Conservation (phyloP, 2,329 filamentous ascomycete species). For the Pochonia chlamydosporia region DNA sequence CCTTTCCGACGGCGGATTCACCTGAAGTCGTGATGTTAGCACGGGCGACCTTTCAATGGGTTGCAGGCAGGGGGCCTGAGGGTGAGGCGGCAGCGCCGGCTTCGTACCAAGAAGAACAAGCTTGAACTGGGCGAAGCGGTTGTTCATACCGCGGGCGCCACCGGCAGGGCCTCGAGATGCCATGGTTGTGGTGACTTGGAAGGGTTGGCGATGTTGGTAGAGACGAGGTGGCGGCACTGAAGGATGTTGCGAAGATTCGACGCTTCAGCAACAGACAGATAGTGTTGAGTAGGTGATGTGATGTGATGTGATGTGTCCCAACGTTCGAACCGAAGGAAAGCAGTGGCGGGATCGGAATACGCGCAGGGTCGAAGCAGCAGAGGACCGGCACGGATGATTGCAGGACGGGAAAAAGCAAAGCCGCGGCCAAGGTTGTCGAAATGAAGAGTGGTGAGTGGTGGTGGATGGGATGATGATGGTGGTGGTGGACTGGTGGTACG, state of each 20-base stretch:
- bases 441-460: neutral
- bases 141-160: conserved; percentile 59
- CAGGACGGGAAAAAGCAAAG: neutral
- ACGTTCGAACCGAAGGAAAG: neutral
- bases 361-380: neutral
- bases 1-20: conserved; percentile 98
- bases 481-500: conserved; percentile 8
- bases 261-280: neutral
- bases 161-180: conserved; percentile 69
- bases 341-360: neutral
- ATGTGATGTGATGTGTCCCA: neutral
- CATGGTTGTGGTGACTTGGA: conserved; percentile 48
- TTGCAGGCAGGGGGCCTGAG: neutral
- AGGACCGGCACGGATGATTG: neutral
- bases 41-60: neutral
- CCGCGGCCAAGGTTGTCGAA: neutral
- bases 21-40: conserved; percentile 46
- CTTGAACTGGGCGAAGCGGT: conserved; percentile 98
- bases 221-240: neutral
- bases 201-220: neutral
- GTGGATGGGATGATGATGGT: neutral
- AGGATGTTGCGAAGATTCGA: neutral
- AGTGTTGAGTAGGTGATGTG: too few relatives aligned
- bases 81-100: conserved; percentile 6
- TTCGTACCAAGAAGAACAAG: conserved; percentile 88